A percentile compares a stretch with the other conserved stretches of the same genome.
Evolutionary conservation across 164 flowering plant genomes (phyloP).

Genomic region (Vitis rotundifolia): DNA sequence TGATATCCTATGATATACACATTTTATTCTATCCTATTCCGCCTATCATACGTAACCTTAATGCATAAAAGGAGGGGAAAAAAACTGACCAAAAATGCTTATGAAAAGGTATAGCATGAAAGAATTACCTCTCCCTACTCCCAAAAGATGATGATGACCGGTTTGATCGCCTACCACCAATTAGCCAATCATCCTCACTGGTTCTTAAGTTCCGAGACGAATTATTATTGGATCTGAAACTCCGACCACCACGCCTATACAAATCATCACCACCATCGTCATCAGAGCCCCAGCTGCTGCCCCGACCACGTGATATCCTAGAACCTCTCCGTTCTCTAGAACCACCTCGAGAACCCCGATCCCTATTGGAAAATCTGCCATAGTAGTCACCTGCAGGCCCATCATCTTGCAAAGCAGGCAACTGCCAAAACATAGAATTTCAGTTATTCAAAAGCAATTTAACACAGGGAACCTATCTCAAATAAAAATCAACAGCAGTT

Average conservation of each 20-base stretch:
- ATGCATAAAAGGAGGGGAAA: no score
- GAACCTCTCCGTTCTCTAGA: conserved; percentile 49
- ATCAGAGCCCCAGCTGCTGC: conserved; percentile 46
- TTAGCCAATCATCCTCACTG: conserved; percentile 73
- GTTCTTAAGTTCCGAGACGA: conserved; percentile 53
- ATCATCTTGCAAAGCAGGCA: conserved; percentile 98
- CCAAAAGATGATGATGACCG: conserved; percentile 38
- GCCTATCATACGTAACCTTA: no score
- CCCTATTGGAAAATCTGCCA: conserved; percentile 76
- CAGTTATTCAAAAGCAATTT: background rate
- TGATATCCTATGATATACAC: no score
- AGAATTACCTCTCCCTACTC: conserved; percentile 59
- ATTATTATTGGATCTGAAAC: conserved; percentile 39
- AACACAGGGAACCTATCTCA: background rate
- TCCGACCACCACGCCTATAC: conserved; percentile 61
- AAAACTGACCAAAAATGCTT: no score
- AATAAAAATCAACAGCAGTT: no score
- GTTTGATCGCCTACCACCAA: conserved; percentile 56
- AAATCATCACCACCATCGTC: conserved; percentile 33
- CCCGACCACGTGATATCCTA: conserved; percentile 55
- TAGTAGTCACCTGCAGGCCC: conserved; percentile 82
- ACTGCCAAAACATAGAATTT: conserved; percentile 39
- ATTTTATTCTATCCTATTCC: no score
- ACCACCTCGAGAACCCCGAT: conserved; percentile 52
- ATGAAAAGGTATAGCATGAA: no score